phyloP scores from a whole-genome alignment of 768 basidiomycete genomes.

The Trametes punicea region DNA sequence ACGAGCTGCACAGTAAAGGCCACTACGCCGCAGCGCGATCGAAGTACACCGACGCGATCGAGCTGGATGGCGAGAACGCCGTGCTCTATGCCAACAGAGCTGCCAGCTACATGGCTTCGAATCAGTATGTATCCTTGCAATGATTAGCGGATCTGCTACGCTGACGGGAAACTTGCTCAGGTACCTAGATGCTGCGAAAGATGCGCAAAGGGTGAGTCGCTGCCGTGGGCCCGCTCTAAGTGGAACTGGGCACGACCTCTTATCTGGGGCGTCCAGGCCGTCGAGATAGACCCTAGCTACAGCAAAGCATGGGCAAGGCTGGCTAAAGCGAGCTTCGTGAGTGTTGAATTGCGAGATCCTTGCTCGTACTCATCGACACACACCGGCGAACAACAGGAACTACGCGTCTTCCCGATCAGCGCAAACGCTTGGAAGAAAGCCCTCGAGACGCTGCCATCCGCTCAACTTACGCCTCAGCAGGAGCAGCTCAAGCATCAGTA shows the following conservation, averaged over 20 bases:
- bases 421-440: conserved; percentile 20
- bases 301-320: conserved; percentile 27
- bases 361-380: not conserved
- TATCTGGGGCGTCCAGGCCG: conserved; percentile 15
- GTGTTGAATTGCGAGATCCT: not conserved
- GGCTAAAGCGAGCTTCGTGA: conserved; percentile 19
- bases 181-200: conserved; percentile 16
- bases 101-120: conserved; percentile 36
- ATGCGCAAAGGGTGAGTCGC: conserved; percentile 17
- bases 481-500: conserved; percentile 23
- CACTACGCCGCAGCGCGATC: conserved; percentile 34
- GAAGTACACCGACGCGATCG: conserved; percentile 44
- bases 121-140: conserved; percentile 29
- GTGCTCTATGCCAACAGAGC: conserved; percentile 46
- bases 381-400: conserved; percentile 1
- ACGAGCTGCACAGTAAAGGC: conserved; percentile 35
- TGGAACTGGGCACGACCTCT: not conserved
- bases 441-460: conserved; percentile 7
- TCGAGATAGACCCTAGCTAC: conserved; percentile 23
- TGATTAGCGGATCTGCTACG: not conserved
- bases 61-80: conserved; percentile 35
- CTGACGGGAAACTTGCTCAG: not conserved
- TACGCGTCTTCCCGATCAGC: conserved; percentile 10
- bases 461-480: conserved; percentile 13
- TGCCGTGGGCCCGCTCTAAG: too few relatives aligned